Base-by-base conservation (phyloP, 2,329 filamentous ascomycete genomes). In the Colletotrichum orchidophilum region DNA sequence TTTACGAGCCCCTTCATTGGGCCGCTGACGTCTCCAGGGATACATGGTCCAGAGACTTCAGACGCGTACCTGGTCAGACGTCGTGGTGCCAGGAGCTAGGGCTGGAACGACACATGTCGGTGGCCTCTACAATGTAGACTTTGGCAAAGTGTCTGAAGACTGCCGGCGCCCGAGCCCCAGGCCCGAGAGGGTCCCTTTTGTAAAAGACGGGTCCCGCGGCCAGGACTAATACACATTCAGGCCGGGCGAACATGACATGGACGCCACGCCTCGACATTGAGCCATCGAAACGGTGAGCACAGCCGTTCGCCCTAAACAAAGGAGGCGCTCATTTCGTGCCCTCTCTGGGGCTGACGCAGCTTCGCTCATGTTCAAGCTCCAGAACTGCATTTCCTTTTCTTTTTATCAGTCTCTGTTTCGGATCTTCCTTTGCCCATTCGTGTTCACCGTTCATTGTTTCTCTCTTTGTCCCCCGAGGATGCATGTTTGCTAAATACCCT, bases 161-260 rank as follows among this genome's bases (percentile, higher is more conserved):
- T 31, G 39, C 26, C 46, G 57, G 64, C 49, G 55, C 21, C 64
- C 64, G 55, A 61, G 42, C 21, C 21, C 21, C 49, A 52, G 49
- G 15, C 52, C 52, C 52, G 24, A 27, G 18, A 59, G 26, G 13
- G 35, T 3, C 33, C 5, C 55, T 50, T 33, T 35, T 29, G 12
- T 11, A 7, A 39, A 49, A 62, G 46, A 70, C 66, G 35, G 66
- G 24, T 66, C 62, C 62, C 62, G 62, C 49, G 35, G 54, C 54
- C 63, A 50, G 13, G 9, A 60, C 39, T n/a, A 59, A 39, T 9
- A 27, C 29, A n/a, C 21, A 11, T 50, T 21, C 27, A 18, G 29
- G 54, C 33, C 66, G 39, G 66, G 55, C 35, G 55, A 21, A 46
- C 39, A 46, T n/a, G 39, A 53, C 54, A 15, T 59, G 53, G 27